phyloP scores from a whole-genome alignment of 2,329 filamentous ascomycete genomes.

The Epichloe sibirici region DNA sequence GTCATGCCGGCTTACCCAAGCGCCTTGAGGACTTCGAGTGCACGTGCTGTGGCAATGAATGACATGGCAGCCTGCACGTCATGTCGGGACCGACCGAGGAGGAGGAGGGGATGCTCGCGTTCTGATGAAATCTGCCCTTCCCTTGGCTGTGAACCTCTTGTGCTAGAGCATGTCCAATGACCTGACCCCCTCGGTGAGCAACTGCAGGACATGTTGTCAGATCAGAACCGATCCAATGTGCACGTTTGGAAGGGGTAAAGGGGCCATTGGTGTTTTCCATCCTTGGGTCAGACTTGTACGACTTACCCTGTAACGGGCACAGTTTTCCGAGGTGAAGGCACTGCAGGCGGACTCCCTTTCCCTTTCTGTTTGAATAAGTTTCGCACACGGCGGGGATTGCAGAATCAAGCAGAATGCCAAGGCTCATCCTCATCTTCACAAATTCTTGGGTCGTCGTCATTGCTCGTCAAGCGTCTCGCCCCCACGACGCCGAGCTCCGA shows the following conservation, averaged over 20 bases:
- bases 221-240: neutral
- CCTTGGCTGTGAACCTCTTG: constrained; percentile 40
- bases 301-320: constrained; percentile 39
- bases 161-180: constrained; percentile 41
- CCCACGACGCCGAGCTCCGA: neutral
- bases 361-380: too few relatives aligned
- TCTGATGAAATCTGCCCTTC: constrained; percentile 12
- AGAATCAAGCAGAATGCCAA: neutral
- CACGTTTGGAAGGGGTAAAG: too few relatives aligned
- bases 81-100: neutral
- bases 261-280: too few relatives aligned
- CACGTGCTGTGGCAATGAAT: constrained; percentile 48
- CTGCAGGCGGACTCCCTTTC: constrained; percentile 1
- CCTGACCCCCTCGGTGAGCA: constrained; percentile 37
- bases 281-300: too few relatives aligned
- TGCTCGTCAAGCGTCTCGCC: too few relatives aligned
- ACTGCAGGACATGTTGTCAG: constrained; percentile 19
- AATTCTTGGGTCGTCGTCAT: too few relatives aligned
- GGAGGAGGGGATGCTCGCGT: neutral
- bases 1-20: constrained; percentile 36
- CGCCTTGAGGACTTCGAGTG: constrained; percentile 32
- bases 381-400: too few relatives aligned
- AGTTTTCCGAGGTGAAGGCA: constrained; percentile 21
- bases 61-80: constrained; percentile 28
- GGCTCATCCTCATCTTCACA: neutral